Conservation (phyloP, 768 basidiomycete genomes). For the Trametes gibbosa region DNA sequence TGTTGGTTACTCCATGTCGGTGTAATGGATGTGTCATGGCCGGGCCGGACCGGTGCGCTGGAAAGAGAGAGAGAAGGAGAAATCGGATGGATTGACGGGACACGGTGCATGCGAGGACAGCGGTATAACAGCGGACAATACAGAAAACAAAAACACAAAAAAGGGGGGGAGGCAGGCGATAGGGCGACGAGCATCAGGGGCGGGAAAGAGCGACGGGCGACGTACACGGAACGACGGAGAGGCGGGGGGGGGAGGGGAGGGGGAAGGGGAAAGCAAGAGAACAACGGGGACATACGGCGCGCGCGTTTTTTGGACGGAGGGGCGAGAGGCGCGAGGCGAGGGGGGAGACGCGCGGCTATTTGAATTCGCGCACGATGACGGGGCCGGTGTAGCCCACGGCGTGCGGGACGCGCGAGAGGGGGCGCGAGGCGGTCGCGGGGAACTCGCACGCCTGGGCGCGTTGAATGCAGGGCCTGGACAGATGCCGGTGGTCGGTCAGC, state of each 20-base stretch:
- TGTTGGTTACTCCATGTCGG: no score
- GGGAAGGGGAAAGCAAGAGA: no score
- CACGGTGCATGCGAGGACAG: background rate
- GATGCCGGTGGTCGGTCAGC: constrained; percentile 2
- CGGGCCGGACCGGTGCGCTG: no score
- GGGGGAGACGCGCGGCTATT: background rate
- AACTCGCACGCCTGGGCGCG: constrained; percentile 6
- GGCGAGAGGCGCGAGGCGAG: background rate
- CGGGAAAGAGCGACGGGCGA: background rate
- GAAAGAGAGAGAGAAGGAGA: no score
- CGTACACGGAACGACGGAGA: background rate
- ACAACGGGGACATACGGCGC: background rate
- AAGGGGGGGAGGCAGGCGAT: no score
- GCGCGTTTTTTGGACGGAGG: no score
- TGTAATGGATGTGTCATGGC: no score
- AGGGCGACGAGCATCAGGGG: background rate
- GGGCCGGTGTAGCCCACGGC: constrained; percentile 1
- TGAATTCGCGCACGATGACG: background rate
- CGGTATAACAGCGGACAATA: background rate
- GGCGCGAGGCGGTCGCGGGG: background rate
- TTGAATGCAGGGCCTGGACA: constrained; percentile 6
- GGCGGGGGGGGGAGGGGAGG: no score
- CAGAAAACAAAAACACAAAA: background rate
- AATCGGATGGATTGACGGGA: background rate
- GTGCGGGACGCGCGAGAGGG: background rate